Evolutionary conservation across 768 basidiomycete species (phyloP), one percentile per base, ranked within the genome.

Genomic region (Pulveroboletus sp.): DNA sequence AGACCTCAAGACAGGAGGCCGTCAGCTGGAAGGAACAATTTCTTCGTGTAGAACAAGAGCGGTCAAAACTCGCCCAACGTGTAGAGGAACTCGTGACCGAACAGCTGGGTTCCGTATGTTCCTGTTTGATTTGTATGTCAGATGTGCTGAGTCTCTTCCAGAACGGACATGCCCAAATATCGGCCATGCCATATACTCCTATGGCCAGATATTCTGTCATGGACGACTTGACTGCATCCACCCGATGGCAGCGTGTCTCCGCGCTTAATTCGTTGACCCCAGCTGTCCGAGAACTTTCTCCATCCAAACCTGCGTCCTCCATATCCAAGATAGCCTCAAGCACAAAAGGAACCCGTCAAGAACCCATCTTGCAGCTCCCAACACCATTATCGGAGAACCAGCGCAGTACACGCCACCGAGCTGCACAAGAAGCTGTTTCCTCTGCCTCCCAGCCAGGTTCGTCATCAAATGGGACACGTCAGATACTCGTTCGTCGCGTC

Each of bases 11-110:
- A 41, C 69, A 68, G 28, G 75, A 77, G 52, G 78, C 85, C 0
- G 72, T 74, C 46, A 84, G 84, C 57, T 89, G 87, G 87, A 88
- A 89, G 64, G 86, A 86, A 18, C 85, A 87, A 57, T 89, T 86
- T 63, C 70, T 83, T 33, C 80, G 85, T 14, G 83, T 86, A 39
- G 86, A 89, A 53, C 74, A 82, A 48, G 84, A 88, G 49, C 76
- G 85, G 48, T 77, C 75, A 28, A 73, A 74, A 6, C 74, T 87
- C 11, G 71, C 80, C 8, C 74, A 76, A 5, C 73, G 80, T 37
- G 62, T 84, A 9, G 81, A 84, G 39, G 82, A 84, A 47, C 73
- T 86, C 2, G 63, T 83, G 8, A 65, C 76, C 5, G 80, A 80
- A 45, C 73, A 72, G 38, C 62, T 75, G 21, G 14, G 46, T 26